Conservation (phyloP, 495 filamentous ascomycete species). For the Penicillium chermesinum region DNA sequence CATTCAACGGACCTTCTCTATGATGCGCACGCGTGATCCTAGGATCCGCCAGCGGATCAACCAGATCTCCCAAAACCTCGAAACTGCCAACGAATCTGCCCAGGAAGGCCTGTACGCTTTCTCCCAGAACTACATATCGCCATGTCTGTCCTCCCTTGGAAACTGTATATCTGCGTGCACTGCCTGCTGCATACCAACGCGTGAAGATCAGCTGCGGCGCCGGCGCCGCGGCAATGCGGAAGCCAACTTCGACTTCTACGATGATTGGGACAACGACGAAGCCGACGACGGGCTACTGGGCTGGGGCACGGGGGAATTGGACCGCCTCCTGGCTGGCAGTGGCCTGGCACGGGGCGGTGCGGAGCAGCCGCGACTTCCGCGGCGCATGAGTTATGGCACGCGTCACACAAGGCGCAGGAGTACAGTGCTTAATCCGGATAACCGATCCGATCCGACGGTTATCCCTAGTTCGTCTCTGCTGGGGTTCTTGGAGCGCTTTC, state of each 20-base stretch:
- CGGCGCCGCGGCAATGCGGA: conserved; percentile 66
- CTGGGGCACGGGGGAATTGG: conserved; percentile 80
- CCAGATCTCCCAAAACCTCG: conserved; percentile 85
- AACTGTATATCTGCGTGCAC: conserved; percentile 65
- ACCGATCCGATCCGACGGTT: conserved; percentile 72
- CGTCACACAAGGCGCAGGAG: conserved; percentile 60
- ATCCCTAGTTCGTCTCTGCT: conserved; percentile 83
- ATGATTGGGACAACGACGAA: conserved; percentile 88
- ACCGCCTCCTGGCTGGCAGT: conserved; percentile 76
- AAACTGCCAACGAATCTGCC: conserved; percentile 85
- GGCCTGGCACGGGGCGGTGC: conserved; percentile 45
- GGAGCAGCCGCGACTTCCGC: conserved; percentile 66
- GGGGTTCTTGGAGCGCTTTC: conserved; percentile 78
- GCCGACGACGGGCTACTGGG: conserved; percentile 58
- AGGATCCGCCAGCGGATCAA: conserved; percentile 92
- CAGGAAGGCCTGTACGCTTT: conserved; percentile 86
- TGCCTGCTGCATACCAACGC: conserved; percentile 63
- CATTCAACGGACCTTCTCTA: conserved; percentile 13
- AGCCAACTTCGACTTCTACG: conserved; percentile 93
- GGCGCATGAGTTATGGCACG: conserved; percentile 87
- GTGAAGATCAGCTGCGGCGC: conserved; percentile 68
- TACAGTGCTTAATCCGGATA: conserved; percentile 53
- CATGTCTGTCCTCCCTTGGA: conserved; percentile 66
- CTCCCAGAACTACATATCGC: conserved; percentile 75
- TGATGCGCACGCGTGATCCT: conserved; percentile 75